Evolutionary conservation across 768 basidiomycete genomes (phyloP), one percentile per base, ranked within the genome.

Genomic region (Termitomyces heimii): DNA sequence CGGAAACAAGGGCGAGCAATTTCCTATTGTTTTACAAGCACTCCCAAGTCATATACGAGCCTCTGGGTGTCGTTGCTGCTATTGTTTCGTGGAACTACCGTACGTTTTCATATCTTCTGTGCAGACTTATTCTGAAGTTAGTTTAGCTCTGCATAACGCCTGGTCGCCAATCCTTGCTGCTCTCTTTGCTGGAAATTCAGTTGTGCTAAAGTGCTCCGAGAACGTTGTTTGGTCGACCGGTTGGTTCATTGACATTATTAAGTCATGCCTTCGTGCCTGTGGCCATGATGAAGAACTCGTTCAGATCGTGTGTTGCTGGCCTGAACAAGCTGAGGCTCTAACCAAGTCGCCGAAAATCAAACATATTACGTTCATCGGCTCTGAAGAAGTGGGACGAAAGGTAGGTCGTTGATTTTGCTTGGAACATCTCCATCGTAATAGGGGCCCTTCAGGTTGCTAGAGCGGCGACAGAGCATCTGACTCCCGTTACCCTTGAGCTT

Each of bases 1-100:
- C 94, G 0, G 86, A 94, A 63, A 80, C 77, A 12, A 78, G 97
- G 62, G 76, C 77, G 37, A 77, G 78, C 32, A 88, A 86, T 65
- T 71, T 87, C 42, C 76, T 92, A 70, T 73, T 92, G 60, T 78
- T 73, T 43, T 90, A 94, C 74, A 94, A 94, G 73, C 82, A 77
- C 40, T 85, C 88, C 1, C 77, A 85, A 65, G 85, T 95, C 24
- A 71, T 90, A 64, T 96, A 92, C 66, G 92, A 97, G 61, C 96
- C 96, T 20, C 80, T 94, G 22, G 97, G 97, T 26, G 90, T 96
- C 0, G 91, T 97, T 14, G 86, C 90, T 45, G 97, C 86, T 3
- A 88, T 96, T 57, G 94, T 98, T 4, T 95, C 93, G 0, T 98
- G 94, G 92, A 94, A 94, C 64, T 94, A 94, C 68, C 92, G 92